Percentiles rank a stretch among this genome's conserved stretches.
These are phyloP conservation scores for Lanmaoa rubissima DNA, from an alignment of 768 basidiomycete genomes.

Conservation along the genomic window DNA sequence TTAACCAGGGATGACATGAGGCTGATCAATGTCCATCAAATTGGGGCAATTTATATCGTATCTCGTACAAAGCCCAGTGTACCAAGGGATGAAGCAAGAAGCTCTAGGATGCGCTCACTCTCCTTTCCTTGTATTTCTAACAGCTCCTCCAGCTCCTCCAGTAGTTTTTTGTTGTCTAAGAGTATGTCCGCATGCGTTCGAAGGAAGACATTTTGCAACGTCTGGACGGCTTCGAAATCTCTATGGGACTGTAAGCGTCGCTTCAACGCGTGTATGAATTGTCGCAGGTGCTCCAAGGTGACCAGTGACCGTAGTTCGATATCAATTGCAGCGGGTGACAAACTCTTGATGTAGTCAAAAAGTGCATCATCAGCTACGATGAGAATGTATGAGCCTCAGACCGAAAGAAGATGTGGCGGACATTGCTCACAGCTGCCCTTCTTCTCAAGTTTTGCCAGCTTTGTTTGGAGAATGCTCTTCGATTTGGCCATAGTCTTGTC, in stretches of 20 bases:
- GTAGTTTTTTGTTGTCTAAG: conserved; percentile 66
- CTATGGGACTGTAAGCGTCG: conserved; percentile 71
- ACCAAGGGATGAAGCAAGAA: conserved; percentile 71
- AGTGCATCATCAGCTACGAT: conserved; percentile 66
- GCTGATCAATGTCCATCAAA: neutral
- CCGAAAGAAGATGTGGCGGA: neutral
- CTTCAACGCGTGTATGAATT: conserved; percentile 74
- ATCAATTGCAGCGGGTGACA: conserved; percentile 90
- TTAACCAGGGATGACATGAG: conserved; percentile 11
- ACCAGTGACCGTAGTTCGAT: conserved; percentile 82
- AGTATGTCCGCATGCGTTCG: conserved; percentile 82
- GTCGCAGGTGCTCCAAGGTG: conserved; percentile 56
- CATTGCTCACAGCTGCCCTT: conserved; percentile 66
- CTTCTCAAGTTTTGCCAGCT: conserved; percentile 52
- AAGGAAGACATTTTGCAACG: conserved; percentile 81
- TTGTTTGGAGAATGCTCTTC: conserved; percentile 71
- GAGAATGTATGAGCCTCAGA: conserved; percentile 3
- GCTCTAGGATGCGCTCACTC: conserved; percentile 72
- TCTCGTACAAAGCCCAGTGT: conserved; percentile 76
- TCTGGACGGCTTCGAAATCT: conserved; percentile 95
- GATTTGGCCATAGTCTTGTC: conserved; percentile 49
- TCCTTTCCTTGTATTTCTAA: conserved; percentile 69
- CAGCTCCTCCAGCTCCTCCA: conserved; percentile 54
- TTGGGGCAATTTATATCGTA: conserved; percentile 39
- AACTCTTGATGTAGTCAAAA: conserved; percentile 78